Conservation (phyloP, 1,284 basidiomycete genomes). For the Microbotryum silenes-acaulis region DNA sequence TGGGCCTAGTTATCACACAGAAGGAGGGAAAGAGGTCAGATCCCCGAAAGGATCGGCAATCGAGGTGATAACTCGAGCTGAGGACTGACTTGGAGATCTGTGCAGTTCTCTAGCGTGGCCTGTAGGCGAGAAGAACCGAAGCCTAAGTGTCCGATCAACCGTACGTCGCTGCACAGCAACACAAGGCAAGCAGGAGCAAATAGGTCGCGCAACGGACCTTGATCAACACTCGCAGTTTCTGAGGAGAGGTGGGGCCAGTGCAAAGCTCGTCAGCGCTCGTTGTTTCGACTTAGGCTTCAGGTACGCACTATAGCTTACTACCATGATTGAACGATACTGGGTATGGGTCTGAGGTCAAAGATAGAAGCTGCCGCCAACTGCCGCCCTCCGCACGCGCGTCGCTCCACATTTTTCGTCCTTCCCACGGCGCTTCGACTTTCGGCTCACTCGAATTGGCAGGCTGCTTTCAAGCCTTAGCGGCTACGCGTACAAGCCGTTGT, state of each 20-base stretch:
- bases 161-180: too few species aligned
- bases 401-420: neutral
- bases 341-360: neutral
- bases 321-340: constrained; percentile 7
- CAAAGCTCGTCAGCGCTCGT: neutral
- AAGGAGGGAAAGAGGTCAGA: neutral
- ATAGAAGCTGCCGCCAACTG: neutral
- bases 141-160: too few species aligned
- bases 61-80: too few species aligned
- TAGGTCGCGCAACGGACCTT: neutral
- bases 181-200: too few species aligned
- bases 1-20: constrained; percentile 11
- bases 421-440: too few species aligned
- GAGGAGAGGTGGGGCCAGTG: neutral
- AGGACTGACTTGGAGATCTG: constrained; percentile 18
- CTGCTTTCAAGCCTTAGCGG: neutral
- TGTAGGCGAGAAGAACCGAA: too few species aligned
- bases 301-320: constrained; percentile 3
- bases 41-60: neutral
- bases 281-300: too few species aligned
- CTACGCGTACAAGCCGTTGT: neutral
- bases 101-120: constrained; percentile 27
- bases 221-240: constrained; percentile 30
- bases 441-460: neutral
- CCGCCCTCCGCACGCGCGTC: neutral